These are phyloP conservation scores for Cercospora zeina DNA, from an alignment of 2,329 filamentous ascomycete species.

Conservation along the genomic window DNA sequence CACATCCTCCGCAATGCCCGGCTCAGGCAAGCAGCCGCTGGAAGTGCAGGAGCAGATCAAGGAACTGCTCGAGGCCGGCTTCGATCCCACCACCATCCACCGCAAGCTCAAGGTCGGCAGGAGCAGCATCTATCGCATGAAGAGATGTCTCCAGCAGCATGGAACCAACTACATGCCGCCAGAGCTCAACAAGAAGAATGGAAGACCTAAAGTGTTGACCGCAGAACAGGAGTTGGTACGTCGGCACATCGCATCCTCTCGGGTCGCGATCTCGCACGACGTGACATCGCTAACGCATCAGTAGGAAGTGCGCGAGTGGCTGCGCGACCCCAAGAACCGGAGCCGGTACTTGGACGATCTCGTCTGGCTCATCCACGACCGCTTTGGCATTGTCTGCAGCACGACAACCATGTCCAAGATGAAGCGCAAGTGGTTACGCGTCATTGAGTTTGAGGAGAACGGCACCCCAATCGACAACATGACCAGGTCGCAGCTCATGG, in stretches of 20 bases:
- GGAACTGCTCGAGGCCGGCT: conserved; percentile 40
- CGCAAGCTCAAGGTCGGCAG: conserved; percentile 38
- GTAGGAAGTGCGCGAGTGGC: conserved; percentile 39
- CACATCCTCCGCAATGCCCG: conserved; percentile 31
- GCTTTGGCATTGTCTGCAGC: conserved; percentile 39
- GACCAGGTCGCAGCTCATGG: conserved; percentile 30
- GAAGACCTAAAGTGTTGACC: conserved; percentile 38
- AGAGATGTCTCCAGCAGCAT: conserved; percentile 38
- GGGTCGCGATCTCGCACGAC: neutral
- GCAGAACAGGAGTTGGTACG: conserved; percentile 40
- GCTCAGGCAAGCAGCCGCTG: conserved; percentile 36
- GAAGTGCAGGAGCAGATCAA: conserved; percentile 39
- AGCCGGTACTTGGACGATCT: conserved; percentile 39
- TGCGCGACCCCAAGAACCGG: conserved; percentile 37
- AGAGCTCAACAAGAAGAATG: conserved; percentile 42
- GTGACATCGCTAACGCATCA: conserved; percentile 1
- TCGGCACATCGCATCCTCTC: neutral
- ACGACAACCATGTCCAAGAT: conserved; percentile 42
- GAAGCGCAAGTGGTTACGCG: conserved; percentile 40
- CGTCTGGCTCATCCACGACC: conserved; percentile 41
- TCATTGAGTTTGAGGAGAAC: conserved; percentile 38
- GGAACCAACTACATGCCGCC: conserved; percentile 39
- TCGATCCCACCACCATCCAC: conserved; percentile 41
- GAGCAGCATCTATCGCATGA: conserved; percentile 41
- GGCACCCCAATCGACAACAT: conserved; percentile 36